Conservation (phyloP, 208 protist genomes). For the Leishmania turanica region DNA sequence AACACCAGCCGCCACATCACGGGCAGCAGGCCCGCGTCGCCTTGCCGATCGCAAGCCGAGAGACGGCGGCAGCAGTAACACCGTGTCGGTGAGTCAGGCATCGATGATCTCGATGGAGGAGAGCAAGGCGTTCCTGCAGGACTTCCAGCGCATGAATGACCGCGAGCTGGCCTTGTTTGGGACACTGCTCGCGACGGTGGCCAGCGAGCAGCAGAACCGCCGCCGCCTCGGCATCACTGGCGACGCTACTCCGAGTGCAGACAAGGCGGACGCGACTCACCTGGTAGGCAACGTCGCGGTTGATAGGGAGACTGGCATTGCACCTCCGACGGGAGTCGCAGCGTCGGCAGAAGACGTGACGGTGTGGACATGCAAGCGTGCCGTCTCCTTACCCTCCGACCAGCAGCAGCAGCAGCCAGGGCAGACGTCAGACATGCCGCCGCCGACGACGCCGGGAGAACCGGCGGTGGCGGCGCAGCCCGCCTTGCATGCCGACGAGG, state of each 20-base stretch:
- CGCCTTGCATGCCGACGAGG: neutral
- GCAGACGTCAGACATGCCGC: neutral
- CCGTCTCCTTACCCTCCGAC: neutral
- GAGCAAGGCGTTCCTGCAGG: constrained; percentile 20
- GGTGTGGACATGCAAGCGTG: constrained; percentile 30
- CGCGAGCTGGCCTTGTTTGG: constrained; percentile 30
- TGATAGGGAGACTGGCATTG: neutral
- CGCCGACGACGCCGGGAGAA: neutral
- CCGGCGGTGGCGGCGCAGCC: neutral
- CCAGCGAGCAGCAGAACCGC: constrained; percentile 18
- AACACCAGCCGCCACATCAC: neutral
- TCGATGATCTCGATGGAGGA: constrained; percentile 36
- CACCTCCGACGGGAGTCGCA: neutral
- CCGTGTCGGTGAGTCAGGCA: constrained; percentile 13
- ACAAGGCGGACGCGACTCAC: neutral
- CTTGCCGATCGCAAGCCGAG: neutral
- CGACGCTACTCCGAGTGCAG: neutral
- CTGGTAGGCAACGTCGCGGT: neutral
- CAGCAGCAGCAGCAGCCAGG: neutral
- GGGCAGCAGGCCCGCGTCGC: neutral
- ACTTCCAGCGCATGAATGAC: constrained; percentile 31
- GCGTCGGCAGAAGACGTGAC: constrained; percentile 18
- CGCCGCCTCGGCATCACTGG: neutral
- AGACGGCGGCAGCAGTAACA: neutral
- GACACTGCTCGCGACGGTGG: constrained; percentile 26